Percentiles rank a stretch among this genome's conserved stretches.
Evolutionary conservation across 352 stramenopile genomes (phyloP).

Genomic region (Pythium scleroteichum): DNA sequence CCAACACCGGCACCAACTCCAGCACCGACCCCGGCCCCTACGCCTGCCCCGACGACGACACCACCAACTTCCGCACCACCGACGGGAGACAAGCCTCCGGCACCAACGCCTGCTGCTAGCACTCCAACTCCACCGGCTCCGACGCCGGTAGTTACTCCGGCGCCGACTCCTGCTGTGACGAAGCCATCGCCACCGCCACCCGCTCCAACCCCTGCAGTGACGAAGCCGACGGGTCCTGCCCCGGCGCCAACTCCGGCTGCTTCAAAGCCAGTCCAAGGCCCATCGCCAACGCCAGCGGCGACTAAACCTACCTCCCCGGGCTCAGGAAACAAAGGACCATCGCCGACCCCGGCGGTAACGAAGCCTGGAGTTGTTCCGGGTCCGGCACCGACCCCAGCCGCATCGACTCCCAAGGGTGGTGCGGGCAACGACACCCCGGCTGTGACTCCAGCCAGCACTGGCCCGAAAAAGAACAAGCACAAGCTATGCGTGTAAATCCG

Average conservation of each 20-base stretch:
- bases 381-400: slow-evolving; percentile 1
- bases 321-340: neutral
- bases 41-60: neutral
- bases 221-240: neutral
- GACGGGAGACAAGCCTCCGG: neutral
- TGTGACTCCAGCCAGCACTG: slow-evolving; percentile 13
- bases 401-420: neutral
- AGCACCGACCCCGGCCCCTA: neutral
- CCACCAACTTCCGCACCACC: neutral
- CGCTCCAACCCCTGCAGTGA: slow-evolving; percentile 11
- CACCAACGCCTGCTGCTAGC: neutral
- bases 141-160: slow-evolving; percentile 3
- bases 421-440: neutral
- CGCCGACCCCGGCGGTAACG: slow-evolving; percentile 1
- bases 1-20: neutral
- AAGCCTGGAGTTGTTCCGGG: slow-evolving; percentile 10
- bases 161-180: neutral
- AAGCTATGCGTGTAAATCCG: slow-evolving; percentile 21
- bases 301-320: slow-evolving; percentile 8
- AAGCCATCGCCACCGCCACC: slow-evolving; percentile 5
- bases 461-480: slow-evolving; percentile 12
- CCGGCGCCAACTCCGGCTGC: slow-evolving; percentile 10
- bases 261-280: neutral
- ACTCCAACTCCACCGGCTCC: neutral
- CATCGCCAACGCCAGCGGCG: slow-evolving; percentile 6